Evolutionary conservation across 345 rosid genomes (phyloP).

Genomic region (Pistacia vera): DNA sequence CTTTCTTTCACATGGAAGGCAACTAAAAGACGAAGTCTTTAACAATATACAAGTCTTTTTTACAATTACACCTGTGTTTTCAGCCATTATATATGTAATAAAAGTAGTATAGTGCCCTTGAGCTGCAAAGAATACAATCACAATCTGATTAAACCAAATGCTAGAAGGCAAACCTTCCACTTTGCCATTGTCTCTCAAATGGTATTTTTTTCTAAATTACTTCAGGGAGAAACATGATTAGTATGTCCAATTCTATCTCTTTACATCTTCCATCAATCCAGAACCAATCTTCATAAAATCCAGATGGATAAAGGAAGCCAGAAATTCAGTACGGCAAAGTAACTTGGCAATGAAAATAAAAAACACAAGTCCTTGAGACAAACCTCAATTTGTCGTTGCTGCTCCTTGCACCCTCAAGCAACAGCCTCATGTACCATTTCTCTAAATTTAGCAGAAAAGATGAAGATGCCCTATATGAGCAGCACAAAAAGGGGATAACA

Average conservation of each 20-base stretch:
- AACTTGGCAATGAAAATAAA: constrained; percentile 1
- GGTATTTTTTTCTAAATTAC: not conserved
- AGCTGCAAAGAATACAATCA: not conserved
- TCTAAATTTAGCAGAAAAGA: constrained; percentile 39
- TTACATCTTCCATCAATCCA: not conserved
- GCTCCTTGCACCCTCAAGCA: constrained; percentile 90
- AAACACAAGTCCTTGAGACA: constrained; percentile 6
- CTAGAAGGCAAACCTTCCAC: not conserved
- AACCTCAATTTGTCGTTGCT: constrained; percentile 96
- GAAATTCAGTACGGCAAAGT: not conserved
- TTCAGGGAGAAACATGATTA: not conserved
- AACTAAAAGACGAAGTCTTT: not conserved
- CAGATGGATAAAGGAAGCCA: not conserved
- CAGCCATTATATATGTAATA: not conserved
- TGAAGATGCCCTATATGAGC: constrained; percentile 11
- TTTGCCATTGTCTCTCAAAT: not conserved
- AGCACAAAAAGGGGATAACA: constrained; percentile 3
- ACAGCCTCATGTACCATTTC: constrained; percentile 90
- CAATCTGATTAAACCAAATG: not conserved
- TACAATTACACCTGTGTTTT: not conserved
- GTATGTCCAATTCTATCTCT: not conserved
- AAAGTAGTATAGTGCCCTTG: not conserved
- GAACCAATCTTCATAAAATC: not conserved
- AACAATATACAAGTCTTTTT: not conserved
- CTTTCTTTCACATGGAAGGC: not conserved